Evolutionary conservation across 192 early-diverging fungal genomes (phyloP).

Genomic region (Geranomyces variabilis): DNA sequence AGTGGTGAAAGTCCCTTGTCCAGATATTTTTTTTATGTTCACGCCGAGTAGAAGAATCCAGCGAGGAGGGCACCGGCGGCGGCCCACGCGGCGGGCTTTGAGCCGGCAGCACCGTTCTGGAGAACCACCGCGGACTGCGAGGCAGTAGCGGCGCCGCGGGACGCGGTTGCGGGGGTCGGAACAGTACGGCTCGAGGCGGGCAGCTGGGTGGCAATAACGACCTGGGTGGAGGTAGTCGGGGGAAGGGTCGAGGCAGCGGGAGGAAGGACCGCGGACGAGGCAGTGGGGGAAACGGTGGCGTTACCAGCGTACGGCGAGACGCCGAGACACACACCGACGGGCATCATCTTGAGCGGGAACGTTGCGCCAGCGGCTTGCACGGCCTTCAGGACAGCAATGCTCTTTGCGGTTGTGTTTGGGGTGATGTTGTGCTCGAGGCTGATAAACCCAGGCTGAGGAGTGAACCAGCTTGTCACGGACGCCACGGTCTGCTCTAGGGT

Average conservation of each 20-base stretch:
- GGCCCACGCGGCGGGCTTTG: too few relatives aligned
- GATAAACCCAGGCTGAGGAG: conserved; percentile 40
- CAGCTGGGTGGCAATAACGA: background rate
- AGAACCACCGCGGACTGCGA: too few relatives aligned
- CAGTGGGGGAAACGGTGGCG: background rate
- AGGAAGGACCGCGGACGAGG: conserved; percentile 1
- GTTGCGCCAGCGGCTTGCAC: background rate
- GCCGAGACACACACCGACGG: conserved; percentile 13
- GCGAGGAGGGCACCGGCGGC: too few relatives aligned
- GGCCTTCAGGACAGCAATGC: conserved; percentile 19
- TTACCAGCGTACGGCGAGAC: background rate
- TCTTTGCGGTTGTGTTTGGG: background rate
- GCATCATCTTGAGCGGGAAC: conserved; percentile 18
- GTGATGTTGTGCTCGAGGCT: conserved; percentile 48
- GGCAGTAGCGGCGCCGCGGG: too few relatives aligned
- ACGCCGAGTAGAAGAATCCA: too few relatives aligned
- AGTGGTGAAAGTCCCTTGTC: too few relatives aligned
- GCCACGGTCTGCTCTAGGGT: conserved; percentile 14
- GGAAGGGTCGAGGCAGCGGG: background rate
- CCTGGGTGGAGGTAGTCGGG: background rate
- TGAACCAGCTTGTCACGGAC: conserved; percentile 43
- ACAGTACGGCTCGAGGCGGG: background rate
- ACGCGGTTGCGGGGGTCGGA: too few relatives aligned
- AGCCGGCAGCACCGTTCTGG: too few relatives aligned
- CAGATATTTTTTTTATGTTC: too few relatives aligned